Evolutionary conservation across 306 rosid genomes (phyloP).

Genomic region (Inga oerstediana): DNA sequence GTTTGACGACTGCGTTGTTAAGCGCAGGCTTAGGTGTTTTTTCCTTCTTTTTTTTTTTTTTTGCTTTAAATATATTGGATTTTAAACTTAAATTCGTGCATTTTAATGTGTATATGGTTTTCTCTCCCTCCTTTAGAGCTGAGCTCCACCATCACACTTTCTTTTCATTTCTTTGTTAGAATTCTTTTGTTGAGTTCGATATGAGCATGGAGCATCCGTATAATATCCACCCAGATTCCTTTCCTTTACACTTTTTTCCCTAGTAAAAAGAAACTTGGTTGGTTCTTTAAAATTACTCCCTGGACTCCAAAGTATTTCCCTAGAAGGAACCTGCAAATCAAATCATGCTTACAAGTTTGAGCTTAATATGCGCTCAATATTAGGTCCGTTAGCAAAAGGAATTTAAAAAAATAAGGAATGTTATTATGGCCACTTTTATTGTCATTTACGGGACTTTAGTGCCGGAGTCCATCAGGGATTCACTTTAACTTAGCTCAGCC

Average conservation of each 20-base stretch:
- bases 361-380: not conserved
- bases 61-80: not conserved
- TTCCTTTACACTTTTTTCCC: not conserved
- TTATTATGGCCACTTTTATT: not conserved
- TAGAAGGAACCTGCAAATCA: not conserved
- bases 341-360: not conserved
- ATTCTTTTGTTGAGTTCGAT: not conserved
- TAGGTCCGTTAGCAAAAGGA: not conserved
- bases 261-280: not conserved
- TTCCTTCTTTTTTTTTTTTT: not conserved
- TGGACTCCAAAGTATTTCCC: not conserved
- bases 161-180: not conserved
- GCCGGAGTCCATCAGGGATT: not conserved
- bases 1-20: constrained; percentile 30
- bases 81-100: not conserved
- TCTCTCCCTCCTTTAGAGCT: not conserved
- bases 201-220: not conserved
- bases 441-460: not conserved
- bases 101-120: not conserved
- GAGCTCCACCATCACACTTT: not conserved
- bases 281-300: not conserved
- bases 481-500: not conserved
- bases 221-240: not conserved
- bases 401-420: not conserved
- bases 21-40: constrained; percentile 24